A percentile compares a stretch with the other conserved stretches of the same genome.
These are phyloP conservation scores for Inonotus hispidus DNA, from an alignment of 1,284 basidiomycete genomes.

Conservation along the genomic window DNA sequence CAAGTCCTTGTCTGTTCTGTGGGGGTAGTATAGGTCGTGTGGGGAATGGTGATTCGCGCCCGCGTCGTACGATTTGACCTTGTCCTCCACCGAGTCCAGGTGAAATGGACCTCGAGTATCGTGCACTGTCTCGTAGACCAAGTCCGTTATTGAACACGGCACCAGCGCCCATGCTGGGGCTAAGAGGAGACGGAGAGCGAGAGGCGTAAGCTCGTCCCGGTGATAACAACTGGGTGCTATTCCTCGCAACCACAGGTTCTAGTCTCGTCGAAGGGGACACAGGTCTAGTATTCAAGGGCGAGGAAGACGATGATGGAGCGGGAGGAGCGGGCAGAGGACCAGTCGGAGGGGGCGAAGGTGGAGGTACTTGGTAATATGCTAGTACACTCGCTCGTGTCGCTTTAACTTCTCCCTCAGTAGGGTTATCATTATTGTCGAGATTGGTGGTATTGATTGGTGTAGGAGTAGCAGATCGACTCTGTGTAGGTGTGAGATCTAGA, in stretches of 20 bases:
- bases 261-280: not conserved
- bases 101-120: not conserved
- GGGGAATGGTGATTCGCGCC: slow-evolving; percentile 18
- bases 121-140: no score
- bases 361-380: slow-evolving; percentile 16
- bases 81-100: slow-evolving; percentile 5
- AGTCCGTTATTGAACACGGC: not conserved
- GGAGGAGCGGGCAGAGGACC: slow-evolving; percentile 11
- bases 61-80: slow-evolving; percentile 5
- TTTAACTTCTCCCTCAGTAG: not conserved
- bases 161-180: not conserved
- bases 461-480: slow-evolving; percentile 2
- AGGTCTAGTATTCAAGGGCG: not conserved
- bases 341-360: slow-evolving; percentile 18
- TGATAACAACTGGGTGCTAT: slow-evolving; percentile 1
- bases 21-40: slow-evolving; percentile 14
- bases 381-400: slow-evolving; percentile 14
- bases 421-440: not conserved
- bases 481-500: slow-evolving; percentile 2
- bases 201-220: not conserved
- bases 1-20: slow-evolving; percentile 11
- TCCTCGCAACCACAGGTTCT: not conserved
- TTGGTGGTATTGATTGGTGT: not conserved
- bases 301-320: not conserved
- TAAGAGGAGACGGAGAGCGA: slow-evolving; percentile 9